Evolutionary conservation across 768 basidiomycete genomes (phyloP), one percentile per base, ranked within the genome.

Genomic region (Leccinum aurantiacum): DNA sequence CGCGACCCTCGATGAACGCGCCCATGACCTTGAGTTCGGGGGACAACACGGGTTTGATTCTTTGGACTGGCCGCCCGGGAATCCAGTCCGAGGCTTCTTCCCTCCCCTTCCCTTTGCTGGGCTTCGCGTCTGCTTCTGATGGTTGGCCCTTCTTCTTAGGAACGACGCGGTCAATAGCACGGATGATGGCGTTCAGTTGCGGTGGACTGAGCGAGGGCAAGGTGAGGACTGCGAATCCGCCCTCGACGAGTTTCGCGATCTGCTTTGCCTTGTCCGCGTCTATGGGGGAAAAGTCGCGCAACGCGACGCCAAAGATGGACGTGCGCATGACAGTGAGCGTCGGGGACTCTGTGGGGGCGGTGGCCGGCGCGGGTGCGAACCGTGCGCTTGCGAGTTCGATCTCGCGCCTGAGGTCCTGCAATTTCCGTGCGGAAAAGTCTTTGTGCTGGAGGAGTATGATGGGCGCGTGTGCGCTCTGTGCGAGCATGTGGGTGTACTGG

Each of bases 381-480:
- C 80, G 81, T 19, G 77, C 76, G 49, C 82, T 77, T 2, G 91
- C 87, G 3, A 77, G 74, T 4, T 79, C 72, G 58, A 95, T 86
- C 54, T 90, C 88, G 41, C 81, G 76, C 22, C 94, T 83, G 27
- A 97, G 80, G 56, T 82, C 81, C 59, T 84, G 79, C 64, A 93
- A 79, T 44, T 88, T 82, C 44, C 82, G 78, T 3, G 89, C 85
- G 29, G 84, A 78, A 69, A 95, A 90, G 63, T 91, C 87, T 62
- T 82, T 79, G 72, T 93, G 92, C 54, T 86, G 81, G 60, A 96
- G 84, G 75, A 96, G 81, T 63, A 97, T 77, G 70, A 94, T 76
- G 33, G 93, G 87, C 0, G 84, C 78, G 38, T 78, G 73, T 24
- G 74, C 66, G 70, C 82, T 83, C 56, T 79, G 76, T 59, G 83